Evolutionary conservation across 176 grass and related monocot genomes (phyloP), one percentile per base, ranked within the genome.

Genomic region (Oryza glaberrima): DNA sequence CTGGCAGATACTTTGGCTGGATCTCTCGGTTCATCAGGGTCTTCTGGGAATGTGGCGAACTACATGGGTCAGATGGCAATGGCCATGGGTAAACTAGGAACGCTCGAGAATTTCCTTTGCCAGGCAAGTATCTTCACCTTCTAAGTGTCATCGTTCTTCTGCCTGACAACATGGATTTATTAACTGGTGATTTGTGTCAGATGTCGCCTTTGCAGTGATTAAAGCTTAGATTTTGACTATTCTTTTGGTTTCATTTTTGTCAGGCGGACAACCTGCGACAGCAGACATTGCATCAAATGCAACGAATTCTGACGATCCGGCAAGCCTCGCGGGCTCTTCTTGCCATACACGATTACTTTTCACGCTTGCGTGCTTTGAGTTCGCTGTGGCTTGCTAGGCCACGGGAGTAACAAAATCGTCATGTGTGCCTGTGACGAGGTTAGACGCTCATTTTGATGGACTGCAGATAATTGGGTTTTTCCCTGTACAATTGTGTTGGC

Each of bases 11-110:
- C 89, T 47, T 79, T 95, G 83, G 93, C 93, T n/a, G 85, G 85
- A 69, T 92, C 93, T 51, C 90, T 95, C 16, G 88, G 84, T 26
- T 79, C 90, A 9, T 80, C 90, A 7, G 88, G 90, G 56, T 87
- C 93, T 68, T 95, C 93, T 12, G 93, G 90, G 15, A 95, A 95
- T 56, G 93, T 95, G 22, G 93, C 90, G 34, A 95, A 90, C 77
- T 95, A 95, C 90, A 95, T 95, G 93, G 93, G 90, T 74, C 93
- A 95, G 85, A 95, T 95, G 93, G 93, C 90, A 61, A 95, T 95
- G 93, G 90, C 93, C 49, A 95, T 95, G 93, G 93, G 90, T 28
- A 92, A 95, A 58, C 88, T 95, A 58, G 90, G 93, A 30, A 92
- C 87, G 0, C 85, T 95, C 0, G 93, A 95, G 67, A 95, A 86